phyloP scores from a whole-genome alignment of 306 rosid species.

The Fragaria ananassa region DNA sequence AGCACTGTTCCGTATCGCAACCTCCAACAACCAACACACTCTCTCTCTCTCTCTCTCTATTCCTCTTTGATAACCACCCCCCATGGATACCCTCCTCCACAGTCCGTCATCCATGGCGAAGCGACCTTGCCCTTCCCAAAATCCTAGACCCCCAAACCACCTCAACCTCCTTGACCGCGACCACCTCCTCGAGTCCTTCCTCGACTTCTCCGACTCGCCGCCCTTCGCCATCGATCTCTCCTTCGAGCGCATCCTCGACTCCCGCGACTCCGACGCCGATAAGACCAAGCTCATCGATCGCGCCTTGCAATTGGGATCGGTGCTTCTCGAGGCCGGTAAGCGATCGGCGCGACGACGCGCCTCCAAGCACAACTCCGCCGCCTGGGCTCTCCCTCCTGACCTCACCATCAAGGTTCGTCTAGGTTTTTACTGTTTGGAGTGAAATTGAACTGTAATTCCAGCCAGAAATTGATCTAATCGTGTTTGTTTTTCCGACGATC shows the following conservation, averaged over 20 bases:
- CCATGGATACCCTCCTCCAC: slow-evolving; percentile 58
- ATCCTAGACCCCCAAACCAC: slow-evolving; percentile 45
- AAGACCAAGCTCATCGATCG: slow-evolving; percentile 76
- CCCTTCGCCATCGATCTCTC: slow-evolving; percentile 65
- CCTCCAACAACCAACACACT: no score
- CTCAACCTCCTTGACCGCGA: slow-evolving; percentile 38
- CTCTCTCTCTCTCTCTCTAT: no score
- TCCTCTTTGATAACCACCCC: slow-evolving; percentile 31
- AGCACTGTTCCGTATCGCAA: no score
- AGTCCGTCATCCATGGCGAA: slow-evolving; percentile 71
- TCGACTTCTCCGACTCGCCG: slow-evolving; percentile 50
- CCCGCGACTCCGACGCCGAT: slow-evolving; percentile 54
- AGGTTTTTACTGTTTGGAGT: background rate
- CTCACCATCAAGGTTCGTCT: slow-evolving; percentile 74
- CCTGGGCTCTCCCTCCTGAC: slow-evolving; percentile 91
- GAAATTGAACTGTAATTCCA: background rate
- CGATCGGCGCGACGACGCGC: slow-evolving; percentile 78
- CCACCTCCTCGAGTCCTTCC: slow-evolving; percentile 50
- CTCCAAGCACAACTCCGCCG: slow-evolving; percentile 68
- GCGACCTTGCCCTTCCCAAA: slow-evolving; percentile 84
- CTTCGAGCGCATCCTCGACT: slow-evolving; percentile 70
- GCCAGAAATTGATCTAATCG: background rate
- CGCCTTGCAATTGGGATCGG: slow-evolving; percentile 63
- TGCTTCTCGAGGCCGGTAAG: slow-evolving; percentile 74
- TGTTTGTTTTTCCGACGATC: background rate